Conservation (phyloP, 441 rosid genomes). For the Populus hybrid region DNA sequence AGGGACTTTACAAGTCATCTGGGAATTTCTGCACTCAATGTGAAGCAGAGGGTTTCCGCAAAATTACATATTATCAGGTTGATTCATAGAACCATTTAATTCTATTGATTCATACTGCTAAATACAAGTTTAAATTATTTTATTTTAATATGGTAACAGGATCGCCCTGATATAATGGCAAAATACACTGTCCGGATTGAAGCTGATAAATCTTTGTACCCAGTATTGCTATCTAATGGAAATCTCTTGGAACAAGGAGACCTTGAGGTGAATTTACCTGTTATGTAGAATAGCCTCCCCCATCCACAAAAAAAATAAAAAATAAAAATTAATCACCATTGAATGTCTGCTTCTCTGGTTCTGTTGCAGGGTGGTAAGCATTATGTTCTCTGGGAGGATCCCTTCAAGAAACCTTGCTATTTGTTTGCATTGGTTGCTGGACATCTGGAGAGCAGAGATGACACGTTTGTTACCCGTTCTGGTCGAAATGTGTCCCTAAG, state of each 20-base stretch:
- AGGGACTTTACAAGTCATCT: constrained; percentile 97
- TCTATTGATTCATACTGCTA: constrained; percentile 9
- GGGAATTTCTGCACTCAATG: constrained; percentile 95
- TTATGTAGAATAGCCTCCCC: background rate
- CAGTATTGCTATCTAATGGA: constrained; percentile 88
- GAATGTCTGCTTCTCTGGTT: background rate
- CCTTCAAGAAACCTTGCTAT: constrained; percentile 95
- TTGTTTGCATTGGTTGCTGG: constrained; percentile 97
- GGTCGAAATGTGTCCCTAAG: constrained; percentile 77
- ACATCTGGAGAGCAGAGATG: constrained; percentile 86
- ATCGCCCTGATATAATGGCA: constrained; percentile 98
- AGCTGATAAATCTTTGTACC: constrained; percentile 85
- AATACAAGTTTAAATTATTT: constrained; percentile 16
- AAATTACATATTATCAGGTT: constrained; percentile 93
- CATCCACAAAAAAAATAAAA: background rate
- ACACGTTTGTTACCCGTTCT: constrained; percentile 66
- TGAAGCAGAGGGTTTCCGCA: constrained; percentile 96
- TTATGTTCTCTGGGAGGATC: constrained; percentile 94
- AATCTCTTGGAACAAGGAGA: constrained; percentile 84
- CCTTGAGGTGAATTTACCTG: constrained; percentile 48
- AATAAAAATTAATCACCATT: background rate
- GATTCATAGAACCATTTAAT: constrained; percentile 9
- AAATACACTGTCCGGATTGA: constrained; percentile 89
- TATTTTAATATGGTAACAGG: constrained; percentile 43
- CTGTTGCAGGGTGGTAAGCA: constrained; percentile 73